Evolutionary conservation across 148 eudicot species (phyloP), one percentile per base, ranked within the genome.

Genomic region (Fagopyrum homotropicum): DNA sequence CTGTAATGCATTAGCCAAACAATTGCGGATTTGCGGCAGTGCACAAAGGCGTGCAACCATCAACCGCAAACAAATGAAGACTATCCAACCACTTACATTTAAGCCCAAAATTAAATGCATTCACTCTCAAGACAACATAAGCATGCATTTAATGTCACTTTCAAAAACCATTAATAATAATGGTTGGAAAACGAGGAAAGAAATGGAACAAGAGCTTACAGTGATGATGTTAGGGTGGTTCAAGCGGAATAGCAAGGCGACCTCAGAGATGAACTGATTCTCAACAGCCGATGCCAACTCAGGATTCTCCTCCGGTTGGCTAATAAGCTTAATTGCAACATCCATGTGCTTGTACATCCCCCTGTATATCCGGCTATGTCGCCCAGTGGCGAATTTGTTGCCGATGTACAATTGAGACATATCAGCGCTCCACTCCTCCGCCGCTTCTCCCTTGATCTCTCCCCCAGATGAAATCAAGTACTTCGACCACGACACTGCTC

Each of bases 401-500:
- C 99, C 97, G 7, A 95, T 90, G 19, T 82, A 88, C 26, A 95
- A 77, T 80, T 90, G 86, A 15, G 99, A 95, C 99, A 95, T 92
- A 56, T 95, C 99, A 3, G 99, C 99, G 72, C 97, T 87, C 99
- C 99, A 95, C 74, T 84, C 85, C 4, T 84, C 92, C 60, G 85
- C 97, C 1, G 86, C 91, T 11, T 85, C 92, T 8, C 91, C 97
- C 50, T 90, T 92, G 19, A 92, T 92, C 75, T 85, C 96, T 3
- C 88, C 97, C 4, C 97, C 99, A 0, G 87, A 77, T 11, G 97
- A 92, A 10, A 95, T 89, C 75, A 95, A 80, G 77, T 92, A 95
- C 75, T 95, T 95, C 2, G 99, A 95, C 99, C 99, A 95, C 45
- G 99, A 95, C 2, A 76, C 83, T 4, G 99, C 96, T 30, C 97